Evolutionary conservation across 1,139 yeast species (phyloP).

Genomic region (Trichomonascaceae sp.): DNA sequence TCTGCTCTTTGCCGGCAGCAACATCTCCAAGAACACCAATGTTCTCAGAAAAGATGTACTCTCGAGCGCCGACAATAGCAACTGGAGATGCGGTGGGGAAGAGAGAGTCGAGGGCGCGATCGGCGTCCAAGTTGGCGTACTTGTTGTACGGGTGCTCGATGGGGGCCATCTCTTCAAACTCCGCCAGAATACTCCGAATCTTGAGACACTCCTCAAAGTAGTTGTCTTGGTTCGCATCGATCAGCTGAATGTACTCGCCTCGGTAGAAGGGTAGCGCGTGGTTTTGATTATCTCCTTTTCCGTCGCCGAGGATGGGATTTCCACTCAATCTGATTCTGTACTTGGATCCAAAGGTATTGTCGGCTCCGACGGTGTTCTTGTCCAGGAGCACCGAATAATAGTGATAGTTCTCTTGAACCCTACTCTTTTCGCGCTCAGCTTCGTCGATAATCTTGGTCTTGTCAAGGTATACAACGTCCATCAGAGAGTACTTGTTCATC

Average conservation of each 20-base stretch:
- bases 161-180: conserved; percentile 51
- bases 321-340: conserved; percentile 59
- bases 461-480: conserved; percentile 48
- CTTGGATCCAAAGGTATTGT: conserved; percentile 32
- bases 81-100: conserved; percentile 37
- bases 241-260: conserved; percentile 78
- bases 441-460: conserved; percentile 28
- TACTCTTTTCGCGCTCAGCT: conserved; percentile 10
- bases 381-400: conserved; percentile 54
- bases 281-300: conserved; percentile 81
- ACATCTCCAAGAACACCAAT: conserved; percentile 81
- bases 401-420: conserved; percentile 19
- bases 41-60: conserved; percentile 75
- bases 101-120: conserved; percentile 3
- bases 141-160: conserved; percentile 17
- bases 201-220: conserved; percentile 77
- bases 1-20: conserved; percentile 89
- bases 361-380: conserved; percentile 51
- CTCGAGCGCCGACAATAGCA: conserved; percentile 82
- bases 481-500: conserved; percentile 47
- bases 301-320: conserved; percentile 81
- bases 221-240: conserved; percentile 84
- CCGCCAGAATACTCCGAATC: conserved; percentile 62
- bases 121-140: conserved; percentile 1
- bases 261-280: conserved; percentile 64